Percentiles rank a stretch among this genome's conserved stretches.
Evolutionary conservation across 352 stramenopile genomes (phyloP).

Genomic region (Pythium utonaiense): DNA sequence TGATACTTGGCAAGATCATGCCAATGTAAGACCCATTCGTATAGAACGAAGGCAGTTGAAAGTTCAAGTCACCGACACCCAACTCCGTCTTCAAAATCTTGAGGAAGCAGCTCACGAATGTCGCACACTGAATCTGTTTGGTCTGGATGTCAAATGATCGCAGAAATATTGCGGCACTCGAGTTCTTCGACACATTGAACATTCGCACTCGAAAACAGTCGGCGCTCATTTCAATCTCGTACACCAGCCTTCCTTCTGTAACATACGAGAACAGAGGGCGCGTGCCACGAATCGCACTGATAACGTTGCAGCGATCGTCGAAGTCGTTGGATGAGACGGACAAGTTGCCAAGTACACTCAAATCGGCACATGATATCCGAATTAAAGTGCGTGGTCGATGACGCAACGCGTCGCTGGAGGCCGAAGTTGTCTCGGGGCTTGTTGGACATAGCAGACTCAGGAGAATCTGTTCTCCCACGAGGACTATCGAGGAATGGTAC

Average conservation of each 20-base stretch:
- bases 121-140: conserved; percentile 32
- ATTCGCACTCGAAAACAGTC: conserved; percentile 37
- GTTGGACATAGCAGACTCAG: conserved; percentile 38
- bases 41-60: conserved; percentile 30
- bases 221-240: conserved; percentile 42
- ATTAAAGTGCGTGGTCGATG: conserved; percentile 26
- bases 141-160: conserved; percentile 37
- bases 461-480: conserved; percentile 40
- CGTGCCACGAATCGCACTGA: conserved; percentile 3
- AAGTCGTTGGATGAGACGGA: conserved; percentile 14
- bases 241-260: conserved; percentile 52
- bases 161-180: neutral
- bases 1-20: conserved; percentile 27
- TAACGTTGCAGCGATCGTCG: neutral
- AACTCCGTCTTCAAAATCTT: conserved; percentile 34
- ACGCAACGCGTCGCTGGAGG: neutral
- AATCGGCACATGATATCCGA: conserved; percentile 22
- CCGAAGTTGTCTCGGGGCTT: conserved; percentile 12
- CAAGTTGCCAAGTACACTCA: conserved; percentile 5
- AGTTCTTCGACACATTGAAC: conserved; percentile 21
- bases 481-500: conserved; percentile 48
- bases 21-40: conserved; percentile 37
- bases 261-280: conserved; percentile 35
- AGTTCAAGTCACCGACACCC: conserved; percentile 16
- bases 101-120: conserved; percentile 36